Evolutionary conservation across 164 flowering plant genomes (phyloP), one percentile per base, ranked within the genome.

Genomic region (Sextonia rubra): DNA sequence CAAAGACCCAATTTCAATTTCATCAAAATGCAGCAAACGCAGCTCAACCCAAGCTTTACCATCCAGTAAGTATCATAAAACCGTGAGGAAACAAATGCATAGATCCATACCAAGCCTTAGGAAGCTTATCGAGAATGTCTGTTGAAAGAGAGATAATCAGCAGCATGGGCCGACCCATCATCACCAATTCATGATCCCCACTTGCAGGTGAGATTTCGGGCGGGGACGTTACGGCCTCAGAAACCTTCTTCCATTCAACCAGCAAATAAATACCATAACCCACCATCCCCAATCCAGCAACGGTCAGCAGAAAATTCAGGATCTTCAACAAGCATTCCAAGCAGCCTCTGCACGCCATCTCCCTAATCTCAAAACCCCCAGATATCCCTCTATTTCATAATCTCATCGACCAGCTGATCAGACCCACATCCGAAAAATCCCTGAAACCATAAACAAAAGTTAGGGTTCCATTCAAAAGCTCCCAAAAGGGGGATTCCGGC

Each of bases 241-340:
- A 73, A 65, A 20, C 14, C 70, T 71, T 80, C 71, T 70, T 80
- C 79, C 87, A 94, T 77, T 83, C 88, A 37, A 92, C 90, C 68
- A 89, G 84, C 77, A 94, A 81, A 85, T 94, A 94, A 69, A 94
- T 85, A 56, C 97, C 99, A 80, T 94, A 92, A 0, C 97, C 99
- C 72, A 92, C 80, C 91, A 94, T 91, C 9, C 93, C 93, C 76
- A 94, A 78, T 26, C 99, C 99, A 24, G 71, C 82, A 22, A 94
- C 80, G 27, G 93, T 85, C 78, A 94, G 64, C 77, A 94, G 69
- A 70, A 94, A 88, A 82, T 94, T 94, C 61, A 94, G 73, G 27
- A 92, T 85, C 91, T 91, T 94, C 86, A 94, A 80, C 47, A 92
- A 61, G 75, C 95, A 94, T 77, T 88, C 96, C 82, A 80, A 82